A percentile compares a stretch with the other conserved stretches of the same genome.
phyloP scores from a whole-genome alignment of 2,329 filamentous ascomycete genomes.

The Fusarium udum region DNA sequence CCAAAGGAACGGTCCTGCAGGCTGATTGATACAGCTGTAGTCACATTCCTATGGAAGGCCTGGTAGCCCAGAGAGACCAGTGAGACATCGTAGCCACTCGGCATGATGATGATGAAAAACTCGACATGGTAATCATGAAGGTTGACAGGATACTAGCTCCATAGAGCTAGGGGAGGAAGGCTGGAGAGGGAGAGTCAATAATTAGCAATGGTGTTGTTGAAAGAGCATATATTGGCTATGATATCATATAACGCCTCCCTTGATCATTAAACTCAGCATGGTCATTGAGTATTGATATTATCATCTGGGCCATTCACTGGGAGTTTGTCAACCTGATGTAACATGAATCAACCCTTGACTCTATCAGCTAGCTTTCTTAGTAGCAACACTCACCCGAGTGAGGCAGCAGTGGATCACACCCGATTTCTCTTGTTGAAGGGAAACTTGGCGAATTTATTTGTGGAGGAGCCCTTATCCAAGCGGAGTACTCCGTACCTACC shows the following conservation, averaged over 20 bases:
- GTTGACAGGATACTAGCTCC: constrained; percentile 6
- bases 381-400: constrained; percentile 11
- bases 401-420: constrained; percentile 4
- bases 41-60: constrained; percentile 43
- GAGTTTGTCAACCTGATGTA: not conserved
- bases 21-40: constrained; percentile 32
- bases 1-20: constrained; percentile 11
- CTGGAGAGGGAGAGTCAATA: constrained; percentile 12
- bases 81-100: constrained; percentile 41
- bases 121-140: not conserved
- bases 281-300: not conserved
- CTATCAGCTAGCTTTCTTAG: not conserved
- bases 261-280: not conserved
- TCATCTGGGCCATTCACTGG: not conserved
- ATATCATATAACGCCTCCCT: not conserved
- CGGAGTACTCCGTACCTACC: not conserved
- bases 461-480: constrained; percentile 31
- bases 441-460: not conserved
- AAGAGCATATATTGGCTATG: constrained; percentile 17
- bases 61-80: constrained; percentile 9
- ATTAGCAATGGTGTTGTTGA: constrained; percentile 17
- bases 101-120: not conserved
- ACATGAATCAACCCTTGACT: not conserved
- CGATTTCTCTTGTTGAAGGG: not conserved
- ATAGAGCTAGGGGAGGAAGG: not conserved